A percentile compares a stretch with the other conserved stretches of the same genome.
phyloP scores from a whole-genome alignment of 2,329 filamentous ascomycete species.

The Fusarium devonianum region DNA sequence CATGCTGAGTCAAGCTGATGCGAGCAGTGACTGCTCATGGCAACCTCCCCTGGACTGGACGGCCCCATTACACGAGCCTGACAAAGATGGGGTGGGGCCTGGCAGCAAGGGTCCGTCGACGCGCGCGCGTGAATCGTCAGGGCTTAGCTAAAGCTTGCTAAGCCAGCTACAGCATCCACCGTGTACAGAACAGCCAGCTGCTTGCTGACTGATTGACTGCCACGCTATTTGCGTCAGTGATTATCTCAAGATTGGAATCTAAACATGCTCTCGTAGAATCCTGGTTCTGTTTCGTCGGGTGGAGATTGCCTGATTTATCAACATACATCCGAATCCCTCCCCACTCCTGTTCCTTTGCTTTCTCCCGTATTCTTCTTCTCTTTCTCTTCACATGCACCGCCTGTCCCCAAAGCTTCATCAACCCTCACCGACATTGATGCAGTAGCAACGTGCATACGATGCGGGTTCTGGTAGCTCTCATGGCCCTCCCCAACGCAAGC shows the following conservation, averaged over 20 bases:
- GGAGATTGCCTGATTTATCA: constrained; percentile 6
- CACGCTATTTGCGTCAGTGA: too few relatives aligned
- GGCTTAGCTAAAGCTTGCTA: constrained; percentile 42
- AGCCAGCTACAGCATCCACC: not conserved
- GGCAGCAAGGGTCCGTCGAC: not conserved
- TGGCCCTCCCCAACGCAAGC: not conserved
- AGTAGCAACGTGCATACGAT: not conserved
- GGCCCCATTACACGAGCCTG: constrained; percentile 43
- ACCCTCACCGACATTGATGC: constrained; percentile 27
- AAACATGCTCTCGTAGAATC: not conserved
- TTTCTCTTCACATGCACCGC: not conserved
- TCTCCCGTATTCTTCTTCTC: not conserved
- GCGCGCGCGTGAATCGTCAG: constrained; percentile 28
- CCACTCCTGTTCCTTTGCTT: not conserved
- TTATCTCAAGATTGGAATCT: too few relatives aligned
- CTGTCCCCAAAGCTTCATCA: not conserved
- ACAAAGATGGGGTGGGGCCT: constrained; percentile 37
- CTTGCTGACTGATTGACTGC: too few relatives aligned
- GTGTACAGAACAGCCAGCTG: too few relatives aligned
- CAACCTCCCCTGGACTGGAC: constrained; percentile 5
- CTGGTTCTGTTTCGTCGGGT: not conserved
- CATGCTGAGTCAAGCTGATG: constrained; percentile 35
- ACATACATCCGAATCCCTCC: constrained; percentile 5
- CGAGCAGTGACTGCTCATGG: constrained; percentile 12
- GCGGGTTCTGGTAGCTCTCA: not conserved